Evolutionary conservation across 306 rosid species (phyloP), one percentile per base, ranked within the genome.

Genomic region (Trichosanthes truncata): DNA sequence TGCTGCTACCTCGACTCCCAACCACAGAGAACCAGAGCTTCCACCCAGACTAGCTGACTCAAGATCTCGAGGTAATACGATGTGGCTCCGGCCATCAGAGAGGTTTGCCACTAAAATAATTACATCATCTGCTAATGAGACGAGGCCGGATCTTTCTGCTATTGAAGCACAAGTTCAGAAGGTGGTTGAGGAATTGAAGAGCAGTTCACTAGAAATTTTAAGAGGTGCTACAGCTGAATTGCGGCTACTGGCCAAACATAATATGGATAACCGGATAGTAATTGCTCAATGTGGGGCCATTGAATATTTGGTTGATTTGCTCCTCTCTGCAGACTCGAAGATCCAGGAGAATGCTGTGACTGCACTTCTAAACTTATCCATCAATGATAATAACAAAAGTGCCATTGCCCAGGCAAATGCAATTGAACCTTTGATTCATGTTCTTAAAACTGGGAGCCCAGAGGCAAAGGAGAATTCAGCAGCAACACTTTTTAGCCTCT

Each of bases 391-490:
- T 87, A 96, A 96, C 82, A 96, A 96, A 87, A 83, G 80, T 80
- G 92, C 89, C 49, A 96, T 96, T 79, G 99, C 99, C 38, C 90
- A 77, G 82, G 97, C 97, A 46, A 83, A 93, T 33, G 98, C 99
- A 59, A 96, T 96, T 78, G 98, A 90, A 2, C 98, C 98, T 78
- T 81, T 96, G 49, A 96, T 96, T 84, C 88, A 88, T 65, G 99
- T 96, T 81, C 99, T 96, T 75, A 85, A 88, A 88, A 84, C 87
- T 29, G 99, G 99, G 83, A 96, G 98, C 79, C 89, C 99, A 3
- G 99, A 96, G 82, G 99, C 99, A 46, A 90, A 90, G 89, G 99
- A 96, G 89, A 96, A 96, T 85, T 91, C 99, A 56, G 99, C 99
- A 51, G 99, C 99, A 84, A 96, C 99, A 73, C 98, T 96, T 59